phyloP scores from a whole-genome alignment of 345 rosid genomes.

The Euphorbia tirucalli region DNA sequence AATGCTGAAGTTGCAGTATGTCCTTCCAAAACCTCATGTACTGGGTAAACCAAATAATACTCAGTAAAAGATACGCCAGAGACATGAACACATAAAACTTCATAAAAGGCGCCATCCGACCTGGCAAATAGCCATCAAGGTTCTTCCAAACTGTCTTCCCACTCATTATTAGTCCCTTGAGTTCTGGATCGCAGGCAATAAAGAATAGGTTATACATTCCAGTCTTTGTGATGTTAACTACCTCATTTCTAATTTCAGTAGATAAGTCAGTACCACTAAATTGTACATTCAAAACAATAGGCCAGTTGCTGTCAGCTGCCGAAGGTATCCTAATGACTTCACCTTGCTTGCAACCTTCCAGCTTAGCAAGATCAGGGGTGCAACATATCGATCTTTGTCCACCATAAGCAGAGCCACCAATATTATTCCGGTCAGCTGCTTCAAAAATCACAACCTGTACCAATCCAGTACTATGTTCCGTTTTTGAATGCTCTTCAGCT shows the following conservation, averaged over 20 bases:
- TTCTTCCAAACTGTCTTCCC: constrained; percentile 97
- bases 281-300: constrained; percentile 57
- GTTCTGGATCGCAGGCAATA: constrained; percentile 79
- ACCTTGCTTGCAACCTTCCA: constrained; percentile 93
- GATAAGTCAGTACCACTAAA: constrained; percentile 48
- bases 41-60: constrained; percentile 74
- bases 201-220: constrained; percentile 96
- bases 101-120: constrained; percentile 95
- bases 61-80: constrained; percentile 63
- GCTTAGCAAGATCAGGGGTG: constrained; percentile 92
- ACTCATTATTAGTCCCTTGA: constrained; percentile 69
- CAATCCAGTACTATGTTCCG: constrained; percentile 50
- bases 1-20: constrained; percentile 87
- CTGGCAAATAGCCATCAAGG: constrained; percentile 87
- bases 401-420: constrained; percentile 98
- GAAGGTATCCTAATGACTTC: constrained; percentile 89
- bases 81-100: constrained; percentile 74
- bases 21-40: constrained; percentile 77
- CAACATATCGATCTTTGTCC: constrained; percentile 98
- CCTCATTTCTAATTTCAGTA: constrained; percentile 42
- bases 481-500: constrained; percentile 40
- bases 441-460: constrained; percentile 87
- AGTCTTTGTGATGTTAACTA: constrained; percentile 53
- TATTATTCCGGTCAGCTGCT: constrained; percentile 86
- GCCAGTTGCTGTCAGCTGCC: constrained; percentile 65